Base-by-base conservation (phyloP, 2,329 filamentous ascomycete genomes). In the Xylaria digitata region DNA sequence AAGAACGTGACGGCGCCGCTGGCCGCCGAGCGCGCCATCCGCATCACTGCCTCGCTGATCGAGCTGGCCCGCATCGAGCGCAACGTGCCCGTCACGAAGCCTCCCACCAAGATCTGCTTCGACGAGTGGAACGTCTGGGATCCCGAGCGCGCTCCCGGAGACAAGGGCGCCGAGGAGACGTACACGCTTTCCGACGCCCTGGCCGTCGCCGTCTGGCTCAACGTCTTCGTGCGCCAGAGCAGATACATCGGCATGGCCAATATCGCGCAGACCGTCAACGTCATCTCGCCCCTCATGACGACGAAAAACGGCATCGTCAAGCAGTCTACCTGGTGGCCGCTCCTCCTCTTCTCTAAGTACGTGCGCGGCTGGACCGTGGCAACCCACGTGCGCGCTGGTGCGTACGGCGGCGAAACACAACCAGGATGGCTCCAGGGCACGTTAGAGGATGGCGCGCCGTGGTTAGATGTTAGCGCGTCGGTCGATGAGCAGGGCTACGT, bases 111-210 rank as follows among this genome's bases (percentile, higher is more conserved):
- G 58, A 92, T 94, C 76, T 94, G 91, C 82, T 94, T 94, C 75
- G 92, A 94, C 76, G 91, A 94, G 78, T 94, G 92, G 92, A 94
- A 94, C 76, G 91, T 94, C 8, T 94, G 91, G 91, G 90, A 93
- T 72, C 90, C 90, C 0, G 82, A 84, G 60, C 86, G 91, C 8
- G 91, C 91, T 0, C 90, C 90, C 0, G 92, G 92, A 17, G 88
- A 91, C 72, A 78, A 86, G 67, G 92, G 92, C 17, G 92, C 89
- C 6, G 91, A 94, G 78, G 91, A 94, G 76, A 81, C 79, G 73
- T 92, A 94, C 80, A 93, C 89, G 0, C 84, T 94, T 7, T 92
- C 89, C 0, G 91, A 94, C 71, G 90, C 90, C 1, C 82, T 94
- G 17, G 91, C 90, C n/a, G 91, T 94, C 0, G 86, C 86, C 2